Conservation (phyloP, 176 grass and related monocot species). For the Olyra latifolia region DNA sequence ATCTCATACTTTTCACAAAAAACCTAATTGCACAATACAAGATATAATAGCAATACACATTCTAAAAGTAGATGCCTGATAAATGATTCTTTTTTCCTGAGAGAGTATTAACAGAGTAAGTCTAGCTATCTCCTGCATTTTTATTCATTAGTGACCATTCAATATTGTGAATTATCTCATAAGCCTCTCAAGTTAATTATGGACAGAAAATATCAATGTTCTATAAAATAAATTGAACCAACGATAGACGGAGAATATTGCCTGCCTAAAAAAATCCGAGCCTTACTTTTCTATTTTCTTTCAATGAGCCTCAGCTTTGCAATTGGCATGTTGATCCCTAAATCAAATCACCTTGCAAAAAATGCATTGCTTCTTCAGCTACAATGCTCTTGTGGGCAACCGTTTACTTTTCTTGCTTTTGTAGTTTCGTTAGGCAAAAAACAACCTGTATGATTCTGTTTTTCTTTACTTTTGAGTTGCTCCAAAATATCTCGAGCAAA, state of each 20-base stretch:
- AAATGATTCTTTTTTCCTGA: neutral
- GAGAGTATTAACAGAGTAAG: neutral
- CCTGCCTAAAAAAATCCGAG: neutral
- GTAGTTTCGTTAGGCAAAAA: neutral
- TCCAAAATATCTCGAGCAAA: constrained; percentile 11
- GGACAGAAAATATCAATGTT: neutral
- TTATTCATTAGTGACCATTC: neutral
- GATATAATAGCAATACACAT: neutral
- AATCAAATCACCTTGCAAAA: constrained; percentile 2
- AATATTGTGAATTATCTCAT: neutral
- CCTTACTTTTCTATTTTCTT: neutral
- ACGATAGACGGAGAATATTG: neutral
- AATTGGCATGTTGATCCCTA: constrained; percentile 8
- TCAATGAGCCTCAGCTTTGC: neutral
- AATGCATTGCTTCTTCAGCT: neutral
- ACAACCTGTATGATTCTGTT: neutral
- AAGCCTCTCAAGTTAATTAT: neutral
- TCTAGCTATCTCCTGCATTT: neutral
- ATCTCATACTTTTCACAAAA: neutral
- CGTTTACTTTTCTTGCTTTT: constrained; percentile 14
- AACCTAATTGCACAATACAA: neutral
- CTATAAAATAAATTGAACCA: neutral
- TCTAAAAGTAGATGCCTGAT: neutral
- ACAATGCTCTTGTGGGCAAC: neutral
- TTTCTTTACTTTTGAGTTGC: neutral